phyloP scores from a whole-genome alignment of 2,329 filamentous ascomycete species.

The Sclerotinia minor region DNA sequence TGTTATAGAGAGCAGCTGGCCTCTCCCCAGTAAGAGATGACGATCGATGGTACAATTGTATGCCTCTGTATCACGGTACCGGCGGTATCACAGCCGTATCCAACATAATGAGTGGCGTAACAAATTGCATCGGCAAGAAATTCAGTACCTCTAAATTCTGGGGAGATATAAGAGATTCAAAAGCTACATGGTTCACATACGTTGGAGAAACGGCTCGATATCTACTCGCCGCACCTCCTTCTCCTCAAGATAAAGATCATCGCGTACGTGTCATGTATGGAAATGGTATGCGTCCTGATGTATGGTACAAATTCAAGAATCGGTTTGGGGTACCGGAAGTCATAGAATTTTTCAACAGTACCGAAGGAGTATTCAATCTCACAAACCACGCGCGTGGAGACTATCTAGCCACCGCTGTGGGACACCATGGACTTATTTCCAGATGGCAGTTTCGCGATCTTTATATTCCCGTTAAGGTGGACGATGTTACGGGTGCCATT shows the following conservation, averaged over 20 bases:
- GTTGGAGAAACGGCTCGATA: conserved; percentile 78
- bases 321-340: conserved; percentile 64
- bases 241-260: conserved; percentile 61
- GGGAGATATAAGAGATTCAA: conserved; percentile 66
- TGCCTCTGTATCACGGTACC: conserved; percentile 26
- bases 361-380: conserved; percentile 67
- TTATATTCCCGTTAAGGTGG: conserved; percentile 67
- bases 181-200: conserved; percentile 71
- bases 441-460: conserved; percentile 54
- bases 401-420: conserved; percentile 64
- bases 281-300: conserved; percentile 67
- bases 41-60: conserved; percentile 73
- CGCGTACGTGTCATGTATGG: conserved; percentile 61
- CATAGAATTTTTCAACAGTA: conserved; percentile 75
- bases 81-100: conserved; percentile 47
- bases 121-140: conserved; percentile 62
- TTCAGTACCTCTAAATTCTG: conserved; percentile 73
- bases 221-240: conserved; percentile 65
- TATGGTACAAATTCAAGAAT: conserved; percentile 64
- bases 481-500: conserved; percentile 67
- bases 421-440: conserved; percentile 66
- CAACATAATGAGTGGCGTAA: conserved; percentile 46
- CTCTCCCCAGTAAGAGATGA: conserved; percentile 32
- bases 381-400: conserved; percentile 61
- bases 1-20: not conserved